Evolutionary conservation across 2,329 filamentous ascomycete species (phyloP).

Genomic region (Cytospora chrysosperma): DNA sequence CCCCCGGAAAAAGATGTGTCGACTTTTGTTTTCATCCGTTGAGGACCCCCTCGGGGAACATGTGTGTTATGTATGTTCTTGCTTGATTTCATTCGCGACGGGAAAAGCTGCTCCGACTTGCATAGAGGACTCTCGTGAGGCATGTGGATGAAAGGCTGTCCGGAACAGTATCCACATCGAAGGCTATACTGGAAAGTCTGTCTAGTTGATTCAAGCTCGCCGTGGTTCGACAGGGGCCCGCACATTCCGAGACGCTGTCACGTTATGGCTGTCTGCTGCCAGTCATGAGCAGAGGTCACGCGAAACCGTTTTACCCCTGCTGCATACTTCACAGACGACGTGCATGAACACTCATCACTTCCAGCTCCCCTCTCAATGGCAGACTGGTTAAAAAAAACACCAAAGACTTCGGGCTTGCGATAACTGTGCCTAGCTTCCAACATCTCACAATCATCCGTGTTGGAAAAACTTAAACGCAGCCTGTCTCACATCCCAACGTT

Average conservation of each 20-base stretch:
- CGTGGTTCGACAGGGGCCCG: neutral
- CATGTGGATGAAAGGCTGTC: conserved; percentile 17
- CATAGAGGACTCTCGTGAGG: neutral
- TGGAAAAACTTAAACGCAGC: neutral
- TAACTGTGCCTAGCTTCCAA: neutral
- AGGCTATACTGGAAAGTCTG: conserved; percentile 5
- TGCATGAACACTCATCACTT: conserved; percentile 8
- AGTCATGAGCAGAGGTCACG: conserved; percentile 4
- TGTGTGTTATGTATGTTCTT: conserved; percentile 18
- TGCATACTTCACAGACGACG: conserved; percentile 2
- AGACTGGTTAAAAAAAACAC: conserved; percentile 13
- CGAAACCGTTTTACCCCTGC: conserved; percentile 2
- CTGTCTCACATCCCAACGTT: neutral
- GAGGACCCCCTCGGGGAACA: conserved; percentile 8
- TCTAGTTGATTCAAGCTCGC: conserved; percentile 1
- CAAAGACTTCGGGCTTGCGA: conserved; percentile 9
- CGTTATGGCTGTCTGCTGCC: conserved; percentile 8
- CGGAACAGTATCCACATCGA: conserved; percentile 16
- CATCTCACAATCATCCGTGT: neutral
- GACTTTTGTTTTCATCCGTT: neutral
- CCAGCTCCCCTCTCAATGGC: neutral
- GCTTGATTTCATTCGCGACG: neutral
- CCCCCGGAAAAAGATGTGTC: too few relatives aligned
- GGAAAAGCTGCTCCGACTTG: neutral
- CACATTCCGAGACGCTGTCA: neutral